Percentiles rank a stretch among this genome's conserved stretches.
These are phyloP conservation scores for Rhytidiadelphus loreus DNA, from an alignment of 225 moss, liverwort and hornwort genomes.

Conservation along the genomic window DNA sequence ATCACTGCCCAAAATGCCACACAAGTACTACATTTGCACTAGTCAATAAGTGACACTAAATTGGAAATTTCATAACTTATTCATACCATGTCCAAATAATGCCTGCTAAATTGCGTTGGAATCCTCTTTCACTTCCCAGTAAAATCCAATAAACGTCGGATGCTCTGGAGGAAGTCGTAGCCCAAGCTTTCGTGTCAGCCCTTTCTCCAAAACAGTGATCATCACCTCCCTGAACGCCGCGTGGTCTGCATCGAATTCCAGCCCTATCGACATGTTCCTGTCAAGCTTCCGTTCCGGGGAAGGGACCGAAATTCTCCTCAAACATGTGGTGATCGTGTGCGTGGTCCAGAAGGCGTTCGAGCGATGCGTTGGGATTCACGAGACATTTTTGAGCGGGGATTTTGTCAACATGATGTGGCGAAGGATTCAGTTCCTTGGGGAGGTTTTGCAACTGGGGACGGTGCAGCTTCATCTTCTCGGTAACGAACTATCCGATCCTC, in stretches of 20 bases:
- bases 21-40: not conserved
- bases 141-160: not conserved
- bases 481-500: not conserved
- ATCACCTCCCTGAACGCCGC: slow-evolving; percentile 73
- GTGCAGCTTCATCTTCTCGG: slow-evolving; percentile 71
- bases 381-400: slow-evolving; percentile 56
- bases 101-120: not conserved
- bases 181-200: slow-evolving; percentile 29
- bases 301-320: slow-evolving; percentile 27
- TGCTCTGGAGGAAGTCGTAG: slow-evolving; percentile 25
- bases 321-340: slow-evolving; percentile 56
- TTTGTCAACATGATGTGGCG: slow-evolving; percentile 93
- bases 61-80: not conserved
- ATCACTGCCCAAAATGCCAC: not conserved
- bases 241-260: slow-evolving; percentile 48
- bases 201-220: slow-evolving; percentile 37
- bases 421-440: slow-evolving; percentile 57
- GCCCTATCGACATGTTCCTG: slow-evolving; percentile 66
- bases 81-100: not conserved
- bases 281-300: slow-evolving; percentile 47
- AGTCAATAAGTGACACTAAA: not conserved
- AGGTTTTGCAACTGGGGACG: slow-evolving; percentile 60
- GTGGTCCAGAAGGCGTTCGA: slow-evolving; percentile 59
- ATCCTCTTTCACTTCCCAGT: not conserved
- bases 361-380: slow-evolving; percentile 56